Conservation (phyloP, 2,329 filamentous ascomycete species). For the Hirsutella minnesotensis region DNA sequence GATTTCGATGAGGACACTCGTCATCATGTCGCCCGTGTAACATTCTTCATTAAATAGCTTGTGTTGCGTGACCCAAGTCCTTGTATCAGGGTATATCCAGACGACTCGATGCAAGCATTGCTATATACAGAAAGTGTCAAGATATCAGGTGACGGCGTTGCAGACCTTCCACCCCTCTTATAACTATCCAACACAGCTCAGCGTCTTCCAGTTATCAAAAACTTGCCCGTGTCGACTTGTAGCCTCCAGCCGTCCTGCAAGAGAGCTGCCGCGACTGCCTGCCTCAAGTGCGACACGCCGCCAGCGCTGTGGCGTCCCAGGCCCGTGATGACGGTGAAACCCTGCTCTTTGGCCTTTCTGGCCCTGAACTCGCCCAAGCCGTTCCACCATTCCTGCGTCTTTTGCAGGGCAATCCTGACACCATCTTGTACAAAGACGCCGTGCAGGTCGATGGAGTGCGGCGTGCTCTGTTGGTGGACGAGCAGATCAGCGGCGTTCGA, state of each 20-base stretch:
- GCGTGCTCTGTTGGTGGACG: conserved; percentile 55
- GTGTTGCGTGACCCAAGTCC: no score
- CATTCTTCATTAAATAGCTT: no score
- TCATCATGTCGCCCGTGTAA: not conserved
- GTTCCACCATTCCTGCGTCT: conserved; percentile 66
- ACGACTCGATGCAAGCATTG: no score
- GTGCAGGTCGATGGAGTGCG: conserved; percentile 62
- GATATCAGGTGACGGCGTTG: no score
- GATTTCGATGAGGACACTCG: not conserved
- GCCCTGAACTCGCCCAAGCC: conserved; percentile 52
- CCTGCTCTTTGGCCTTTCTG: conserved; percentile 30
- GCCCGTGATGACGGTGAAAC: conserved; percentile 71
- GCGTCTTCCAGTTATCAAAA: conserved; percentile 53
- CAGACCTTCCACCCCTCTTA: no score
- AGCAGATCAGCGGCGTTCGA: conserved; percentile 58
- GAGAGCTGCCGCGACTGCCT: conserved; percentile 67
- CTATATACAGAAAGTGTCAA: not conserved
- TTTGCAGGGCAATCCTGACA: conserved; percentile 60
- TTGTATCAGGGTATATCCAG: no score
- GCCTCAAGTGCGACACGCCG: conserved; percentile 64
- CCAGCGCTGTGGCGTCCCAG: conserved; percentile 66
- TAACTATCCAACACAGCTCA: no score
- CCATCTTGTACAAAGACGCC: conserved; percentile 73
- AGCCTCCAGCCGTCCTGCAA: conserved; percentile 74
- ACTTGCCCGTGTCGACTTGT: conserved; percentile 56